Base-by-base conservation (phyloP, 805 yeast genomes). In the Metschnikowia kofuensis region DNA sequence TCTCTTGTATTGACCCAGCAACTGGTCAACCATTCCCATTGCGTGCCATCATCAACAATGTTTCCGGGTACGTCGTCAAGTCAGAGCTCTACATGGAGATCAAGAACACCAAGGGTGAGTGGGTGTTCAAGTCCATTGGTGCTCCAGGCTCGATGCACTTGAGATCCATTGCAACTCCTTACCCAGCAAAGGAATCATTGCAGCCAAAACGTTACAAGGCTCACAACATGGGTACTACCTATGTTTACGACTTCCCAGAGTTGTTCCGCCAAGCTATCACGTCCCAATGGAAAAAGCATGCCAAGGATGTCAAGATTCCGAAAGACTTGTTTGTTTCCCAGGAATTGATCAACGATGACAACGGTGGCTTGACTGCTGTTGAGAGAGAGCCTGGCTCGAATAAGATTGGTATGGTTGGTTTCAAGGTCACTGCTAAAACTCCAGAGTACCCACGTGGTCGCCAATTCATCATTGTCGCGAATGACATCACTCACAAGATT, bases 121-220 rank as follows among this genome's bases (percentile, higher is more conserved):
- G 97, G 97, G 88, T 94, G 30, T 94, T 92, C 85, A 91, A 89
- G 72, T 89, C 97, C 3, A 79, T 94, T 66, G 96, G 96, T 50
- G 78, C 84, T 56, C 96, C 98, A 45, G 99, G 99, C 35, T 80
- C 94, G 26, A 94, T 94, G 99, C 99, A 94, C 66, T 78, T 94
- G 76, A 85, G 98, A 72, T 87, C 97, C 39, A 90, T 94, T 63
- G 85, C 91, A 42, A 89, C 97, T 45, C 97, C 97, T 44, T 95
- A 94, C 67, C 96, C 98, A 50, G 96, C 95, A 31, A 94, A 94
- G 77, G 99, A 94, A 74, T 91, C 96, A 75, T 79, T 94, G 63
- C 99, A 94, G 76, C 97, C 98, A 61, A 94, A 94, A 73, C 89
- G 99, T 74, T 95, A 95, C 78, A 88, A 86, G 76, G 99, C 99